Percentiles rank a stretch among this genome's conserved stretches.
These are phyloP conservation scores for Solanum peruvianum DNA, from an alignment of 257 asterid genomes.

Conservation along the genomic window DNA sequence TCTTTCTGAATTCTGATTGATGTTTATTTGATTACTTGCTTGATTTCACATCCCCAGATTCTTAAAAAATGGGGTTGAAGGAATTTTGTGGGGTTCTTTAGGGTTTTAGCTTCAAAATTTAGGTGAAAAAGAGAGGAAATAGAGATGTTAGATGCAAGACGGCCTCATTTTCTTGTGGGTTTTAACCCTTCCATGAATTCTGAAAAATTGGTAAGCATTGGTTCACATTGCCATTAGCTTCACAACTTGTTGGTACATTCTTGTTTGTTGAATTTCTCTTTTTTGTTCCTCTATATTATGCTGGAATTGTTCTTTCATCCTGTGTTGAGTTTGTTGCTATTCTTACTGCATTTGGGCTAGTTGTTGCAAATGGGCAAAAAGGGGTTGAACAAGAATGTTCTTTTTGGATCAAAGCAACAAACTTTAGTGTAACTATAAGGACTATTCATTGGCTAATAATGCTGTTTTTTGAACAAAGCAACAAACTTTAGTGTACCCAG, in stretches of 20 bases:
- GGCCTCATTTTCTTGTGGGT: constrained; percentile 67
- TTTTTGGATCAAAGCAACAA: neutral
- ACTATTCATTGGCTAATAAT: neutral
- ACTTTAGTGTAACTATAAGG: neutral
- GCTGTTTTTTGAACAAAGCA: neutral
- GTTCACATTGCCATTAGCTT: neutral
- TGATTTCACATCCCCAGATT: neutral
- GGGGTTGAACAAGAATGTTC: neutral
- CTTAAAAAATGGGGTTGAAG: neutral
- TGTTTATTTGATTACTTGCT: neutral
- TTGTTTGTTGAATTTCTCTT: neutral
- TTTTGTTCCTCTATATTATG: neutral
- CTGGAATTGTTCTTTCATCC: neutral
- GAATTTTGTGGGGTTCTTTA: neutral
- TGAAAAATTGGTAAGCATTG: constrained; percentile 45
- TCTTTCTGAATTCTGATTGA: neutral
- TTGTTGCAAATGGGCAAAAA: neutral
- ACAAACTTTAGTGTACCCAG: neutral
- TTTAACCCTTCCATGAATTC: constrained; percentile 59
- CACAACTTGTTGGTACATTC: neutral
- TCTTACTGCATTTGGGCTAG: neutral
- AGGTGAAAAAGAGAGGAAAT: neutral
- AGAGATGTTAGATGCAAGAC: constrained; percentile 43
- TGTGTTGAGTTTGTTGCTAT: neutral
- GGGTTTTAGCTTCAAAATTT: neutral